Evolutionary conservation across 805 yeast genomes (phyloP), one percentile per base, ranked within the genome.

Genomic region (Lipomyces kockii): DNA sequence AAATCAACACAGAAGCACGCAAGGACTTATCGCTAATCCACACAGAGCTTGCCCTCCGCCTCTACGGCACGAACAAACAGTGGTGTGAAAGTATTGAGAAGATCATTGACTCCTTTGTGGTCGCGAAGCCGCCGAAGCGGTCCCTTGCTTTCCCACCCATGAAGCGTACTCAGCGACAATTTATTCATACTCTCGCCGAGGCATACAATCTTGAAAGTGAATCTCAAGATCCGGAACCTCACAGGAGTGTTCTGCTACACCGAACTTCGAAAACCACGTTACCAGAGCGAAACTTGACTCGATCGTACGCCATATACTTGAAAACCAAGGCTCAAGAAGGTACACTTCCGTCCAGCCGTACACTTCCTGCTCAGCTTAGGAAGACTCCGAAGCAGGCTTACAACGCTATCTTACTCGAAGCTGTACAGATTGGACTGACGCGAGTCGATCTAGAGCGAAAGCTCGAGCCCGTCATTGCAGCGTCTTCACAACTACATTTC

Each of bases 171-270:
- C 94, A 90, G 76, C 81, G 97, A 58, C 80, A 81, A 68, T 91
- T 92, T 74, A 78, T 92, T 32, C 94, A 88, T 74, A 87, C 86
- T 61, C 74, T 92, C 53, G 88, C 92, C 0, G 85, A 82, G 32
- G 78, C 86, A 0, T 91, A 81, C 75, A 80, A 83, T 12, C 73
- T 91, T 12, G 87, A 84, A 72, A 81, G 89, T 0, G 92, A 90
- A 73, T 85, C 93, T 1, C 95, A 90, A 69, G 97, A 91, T 76
- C 85, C 85, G 2, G 97, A 91, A 71, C 97, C 97, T 0, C 82
- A 85, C 62, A 78, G 97, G 68, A 85, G 89, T 11, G 94, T 92
- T 0, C 87, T 85, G 70, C 82, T 92, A n/a, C 66, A 65, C 76
- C 27, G 81, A 70, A 68, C 77, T 71, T 25, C 65, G 3, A 61